phyloP scores from a whole-genome alignment of 2,329 filamentous ascomycete genomes.

The Calonectria fujianensis region DNA sequence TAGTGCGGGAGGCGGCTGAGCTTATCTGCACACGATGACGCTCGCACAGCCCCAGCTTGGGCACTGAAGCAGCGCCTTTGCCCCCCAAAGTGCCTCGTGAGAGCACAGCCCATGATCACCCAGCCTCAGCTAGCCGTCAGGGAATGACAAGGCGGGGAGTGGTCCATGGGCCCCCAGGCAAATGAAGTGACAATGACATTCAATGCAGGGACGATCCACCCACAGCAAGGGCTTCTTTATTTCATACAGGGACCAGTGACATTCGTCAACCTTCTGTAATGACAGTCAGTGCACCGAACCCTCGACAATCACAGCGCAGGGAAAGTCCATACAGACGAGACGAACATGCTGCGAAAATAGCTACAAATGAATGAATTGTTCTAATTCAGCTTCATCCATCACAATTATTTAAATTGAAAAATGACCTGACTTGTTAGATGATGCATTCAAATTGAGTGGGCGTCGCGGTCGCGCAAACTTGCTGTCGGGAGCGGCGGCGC shows the following conservation, averaged over 20 bases:
- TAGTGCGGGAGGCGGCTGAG: not conserved
- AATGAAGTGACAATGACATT: slow-evolving; percentile 2
- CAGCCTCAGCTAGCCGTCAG: slow-evolving; percentile 17
- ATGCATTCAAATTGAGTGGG: not conserved
- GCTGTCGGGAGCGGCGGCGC: not conserved
- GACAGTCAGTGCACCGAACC: not conserved
- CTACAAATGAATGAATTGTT: not conserved
- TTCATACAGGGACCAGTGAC: not conserved
- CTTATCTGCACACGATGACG: not conserved
- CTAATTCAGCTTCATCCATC: not conserved
- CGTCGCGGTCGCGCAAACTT: not conserved
- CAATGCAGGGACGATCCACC: not conserved
- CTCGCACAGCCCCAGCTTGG: not conserved
- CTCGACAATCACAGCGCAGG: not conserved
- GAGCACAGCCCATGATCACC: slow-evolving; percentile 10
- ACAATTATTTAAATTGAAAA: not conserved
- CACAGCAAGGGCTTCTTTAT: not conserved
- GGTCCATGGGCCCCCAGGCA: not conserved
- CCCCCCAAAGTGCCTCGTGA: slow-evolving; percentile 22
- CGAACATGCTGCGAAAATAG: not conserved
- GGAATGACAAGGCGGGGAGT: not conserved
- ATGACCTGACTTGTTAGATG: not conserved
- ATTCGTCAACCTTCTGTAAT: not conserved
- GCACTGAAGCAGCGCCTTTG: slow-evolving; percentile 1
- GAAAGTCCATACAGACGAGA: not conserved